Evolutionary conservation across 2,329 filamentous ascomycete species (phyloP), one percentile per base, ranked within the genome.

Genomic region (Ophiostoma montium): DNA sequence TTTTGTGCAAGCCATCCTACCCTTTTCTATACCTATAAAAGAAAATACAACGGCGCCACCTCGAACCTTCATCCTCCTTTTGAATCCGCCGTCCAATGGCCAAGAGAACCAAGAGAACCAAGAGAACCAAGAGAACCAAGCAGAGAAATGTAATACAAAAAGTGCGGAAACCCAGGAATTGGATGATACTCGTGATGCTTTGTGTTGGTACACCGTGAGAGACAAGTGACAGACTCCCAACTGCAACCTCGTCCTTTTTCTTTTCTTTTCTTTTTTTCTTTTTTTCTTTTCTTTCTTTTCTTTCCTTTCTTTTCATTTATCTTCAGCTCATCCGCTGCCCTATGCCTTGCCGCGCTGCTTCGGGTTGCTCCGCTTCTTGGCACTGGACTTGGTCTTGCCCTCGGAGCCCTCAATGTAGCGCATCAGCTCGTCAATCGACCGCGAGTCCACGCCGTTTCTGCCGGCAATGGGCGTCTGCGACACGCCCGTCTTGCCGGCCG

Each of bases 351-450:
- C 41, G n/a, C 46, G n/a, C 75, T 65, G 53, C 70, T 79, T 80
- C 11, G 75, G 75, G 54, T 76, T 78, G 54, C 68, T 69, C 27
- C 46, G 49, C 48, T 54, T 54, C 47, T 54, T 54, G 46, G 35
- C 31, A 49, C 46, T 42, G 19, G 50, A 64, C 59, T 67, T 67
- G 55, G 69, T 67, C 59, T 72, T 70, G 53, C 70, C 67, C 48
- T 79, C 75, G 15, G 65, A 70, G 39, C 89, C 90, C 65, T 96
- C 92, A 57, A 98, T 96, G 66, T 90, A 96, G 65, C 84, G 86
- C 62, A 98, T 73, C 36, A 98, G 70, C 64, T 98, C 90, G 58
- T 96, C 89, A 54, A 98, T 88, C 67, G 81, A 95, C 58, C 88
- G 76, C 49, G 82, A 78, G 62, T 94, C 86, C 44, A 88, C 69